Evolutionary conservation across 164 flowering plant genomes (phyloP), one percentile per base, ranked within the genome.

Genomic region (Vitis riparia): DNA sequence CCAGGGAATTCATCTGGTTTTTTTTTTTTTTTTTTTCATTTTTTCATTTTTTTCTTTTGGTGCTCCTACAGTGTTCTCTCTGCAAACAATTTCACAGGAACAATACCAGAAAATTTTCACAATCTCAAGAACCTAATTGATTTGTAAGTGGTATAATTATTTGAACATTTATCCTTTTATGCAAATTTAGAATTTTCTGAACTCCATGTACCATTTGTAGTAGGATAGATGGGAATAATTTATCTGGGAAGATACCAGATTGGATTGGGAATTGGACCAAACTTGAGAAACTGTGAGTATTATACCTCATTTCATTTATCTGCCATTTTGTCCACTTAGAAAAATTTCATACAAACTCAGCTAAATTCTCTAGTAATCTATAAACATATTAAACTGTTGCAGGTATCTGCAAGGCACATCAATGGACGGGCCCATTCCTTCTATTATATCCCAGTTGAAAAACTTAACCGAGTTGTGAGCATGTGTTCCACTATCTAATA

Each of bases 351-450:
- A 32, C 7, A 32, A 3, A 0, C 44, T 32, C 23, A 51, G 15
- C 23, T 8, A 48, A 29, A 27, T 16, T 57, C 62, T 5, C 47
- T 72, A 50, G 10, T 50, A 14, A 32, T 32, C 44, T 32, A 32
- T 32, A 32, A 32, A 7, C 44, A 32, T 32, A 32, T 32, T 32
- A 32, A 32, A 3, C 44, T 32, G 44, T 73, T 74, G 52, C 87
- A 94, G 98, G 59, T 86, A 92, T 73, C 47, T 89, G 87, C 95
- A 91, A 67, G 99, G 98, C 47, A 89, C 98, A 63, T 76, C 81
- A 7, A 76, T 95, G 92, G 85, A 78, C 65, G 94, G 94, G 7
- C 99, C 98, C 1, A 78, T 95, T 76, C 99, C 98, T 73, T 72
- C 81, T n/a, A 76, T 70, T 49, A 77, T 95, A 60, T 81, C 88